Evolutionary conservation across 2,329 filamentous ascomycete genomes (phyloP), one percentile per base, ranked within the genome.

Genomic region (Colletotrichum gigasporum): DNA sequence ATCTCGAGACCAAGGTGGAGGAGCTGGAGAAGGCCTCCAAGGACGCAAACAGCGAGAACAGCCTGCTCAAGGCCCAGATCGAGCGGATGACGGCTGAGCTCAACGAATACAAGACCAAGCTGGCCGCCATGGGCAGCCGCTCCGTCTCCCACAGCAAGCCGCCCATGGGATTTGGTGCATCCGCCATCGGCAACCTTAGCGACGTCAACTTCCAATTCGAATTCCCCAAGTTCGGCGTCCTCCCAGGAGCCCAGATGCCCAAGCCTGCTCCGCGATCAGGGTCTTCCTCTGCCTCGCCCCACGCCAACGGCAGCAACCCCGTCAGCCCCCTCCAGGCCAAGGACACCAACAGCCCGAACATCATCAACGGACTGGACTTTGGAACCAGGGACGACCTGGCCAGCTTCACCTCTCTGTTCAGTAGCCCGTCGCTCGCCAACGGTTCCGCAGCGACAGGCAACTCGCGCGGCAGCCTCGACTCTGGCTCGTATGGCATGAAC

Each of bases 181-280:
- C 82, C 20, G 82, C 82, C 10, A 74, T 87, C 67, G 87, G 81
- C 75, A 90, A 88, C 69, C 81, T 90, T 57, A 88, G 84, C 71
- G 91, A 91, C 67, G 90, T 91, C 75, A 94, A 91, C 74, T 98
- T 98, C 74, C 90, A 95, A 69, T 98, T 99, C 71, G 95, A 98
- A 70, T 98, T 98, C 69, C 95, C 96, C 68, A 94, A 92, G 74
- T 98, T 99, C 72, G 96, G 96, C 47, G 86, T 89, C 63, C 85
- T 96, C 24, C 85, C 86, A 0, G 83, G 85, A 5, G 80, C 83
- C 7, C 70, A 75, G 2, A 47, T 67, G 28, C 64, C 68, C 52
- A 74, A 73, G 60, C 65, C 63, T 10, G 52, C 37, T 6, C 64
- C 18, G 32, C 55, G 14, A 30, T 8, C 47, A 56, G 55, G 18